Evolutionary conservation across 306 rosid genomes (phyloP).

Genomic region (Lathyrus aphaca): DNA sequence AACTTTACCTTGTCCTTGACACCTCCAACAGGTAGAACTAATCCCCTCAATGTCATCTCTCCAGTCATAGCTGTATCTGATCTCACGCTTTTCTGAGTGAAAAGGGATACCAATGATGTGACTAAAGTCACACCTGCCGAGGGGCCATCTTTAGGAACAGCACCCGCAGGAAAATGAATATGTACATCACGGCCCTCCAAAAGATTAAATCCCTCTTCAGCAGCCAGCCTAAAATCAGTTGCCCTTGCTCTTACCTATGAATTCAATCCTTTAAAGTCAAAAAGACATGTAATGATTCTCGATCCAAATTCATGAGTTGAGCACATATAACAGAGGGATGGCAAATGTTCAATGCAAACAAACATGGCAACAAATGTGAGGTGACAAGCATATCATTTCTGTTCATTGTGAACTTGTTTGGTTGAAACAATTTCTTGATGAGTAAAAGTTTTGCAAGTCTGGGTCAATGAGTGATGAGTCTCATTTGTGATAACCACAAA

Average conservation of each 20-base stretch:
- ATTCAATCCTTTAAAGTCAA: conserved; percentile 34
- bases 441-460: no score
- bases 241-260: conserved; percentile 89
- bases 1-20: conserved; percentile 88
- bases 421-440: no score
- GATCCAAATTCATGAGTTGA: conserved; percentile 35
- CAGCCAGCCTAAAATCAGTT: conserved; percentile 71
- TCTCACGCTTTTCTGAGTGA: conserved; percentile 77
- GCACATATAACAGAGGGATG: conserved; percentile 17
- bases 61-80: conserved; percentile 99
- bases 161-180: conserved; percentile 97
- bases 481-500: no score
- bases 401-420: not conserved
- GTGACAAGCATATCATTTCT: not conserved
- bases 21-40: conserved; percentile 97
- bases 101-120: conserved; percentile 89
- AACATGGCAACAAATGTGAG: conserved; percentile 12
- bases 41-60: conserved; percentile 98
- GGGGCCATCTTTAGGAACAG: conserved; percentile 99
- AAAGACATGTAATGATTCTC: conserved; percentile 28
- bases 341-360: conserved; percentile 31
- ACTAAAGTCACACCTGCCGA: conserved; percentile 99
- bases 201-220: conserved; percentile 63
- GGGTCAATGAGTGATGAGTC: no score
- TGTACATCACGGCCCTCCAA: conserved; percentile 94